phyloP scores from a whole-genome alignment of 805 yeast genomes.

The Barnettozyma wickerhamii region DNA sequence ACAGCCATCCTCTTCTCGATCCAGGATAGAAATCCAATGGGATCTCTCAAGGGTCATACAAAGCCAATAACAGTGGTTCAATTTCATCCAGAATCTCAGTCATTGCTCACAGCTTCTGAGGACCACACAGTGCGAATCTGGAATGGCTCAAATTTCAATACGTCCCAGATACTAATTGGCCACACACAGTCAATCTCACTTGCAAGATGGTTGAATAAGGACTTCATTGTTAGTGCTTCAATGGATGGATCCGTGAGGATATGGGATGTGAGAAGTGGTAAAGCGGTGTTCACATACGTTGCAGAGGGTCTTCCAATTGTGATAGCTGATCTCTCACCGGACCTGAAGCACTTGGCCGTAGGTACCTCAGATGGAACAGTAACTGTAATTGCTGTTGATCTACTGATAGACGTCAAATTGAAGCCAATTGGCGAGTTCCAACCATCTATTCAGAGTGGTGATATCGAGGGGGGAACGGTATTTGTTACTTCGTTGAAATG shows the following conservation, averaged over 20 bases:
- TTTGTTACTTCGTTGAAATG: constrained; percentile 7
- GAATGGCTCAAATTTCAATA: constrained; percentile 59
- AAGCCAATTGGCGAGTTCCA: constrained; percentile 23
- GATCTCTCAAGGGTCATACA: constrained; percentile 60
- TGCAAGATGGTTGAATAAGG: constrained; percentile 49
- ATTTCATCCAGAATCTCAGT: constrained; percentile 47
- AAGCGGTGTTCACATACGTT: constrained; percentile 31
- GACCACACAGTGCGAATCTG: constrained; percentile 72
- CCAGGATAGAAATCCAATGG: constrained; percentile 42
- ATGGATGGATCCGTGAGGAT: constrained; percentile 67
- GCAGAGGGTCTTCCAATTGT: constrained; percentile 54
- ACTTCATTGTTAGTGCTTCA: constrained; percentile 48
- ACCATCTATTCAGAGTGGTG: constrained; percentile 10
- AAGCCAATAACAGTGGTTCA: constrained; percentile 49
- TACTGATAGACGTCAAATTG: constrained; percentile 13
- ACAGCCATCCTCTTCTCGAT: constrained; percentile 52
- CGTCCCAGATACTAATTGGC: constrained; percentile 43
- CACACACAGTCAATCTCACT: constrained; percentile 57
- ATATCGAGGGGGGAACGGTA: constrained; percentile 1
- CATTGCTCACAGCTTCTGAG: constrained; percentile 73
- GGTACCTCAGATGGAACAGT: constrained; percentile 66
- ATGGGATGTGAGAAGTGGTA: constrained; percentile 57
- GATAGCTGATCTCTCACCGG: constrained; percentile 47
- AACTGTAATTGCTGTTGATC: constrained; percentile 43
- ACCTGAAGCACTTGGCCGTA: constrained; percentile 45